Base-by-base conservation (phyloP, 1,284 basidiomycete genomes). In the Pterulicium gracile region DNA sequence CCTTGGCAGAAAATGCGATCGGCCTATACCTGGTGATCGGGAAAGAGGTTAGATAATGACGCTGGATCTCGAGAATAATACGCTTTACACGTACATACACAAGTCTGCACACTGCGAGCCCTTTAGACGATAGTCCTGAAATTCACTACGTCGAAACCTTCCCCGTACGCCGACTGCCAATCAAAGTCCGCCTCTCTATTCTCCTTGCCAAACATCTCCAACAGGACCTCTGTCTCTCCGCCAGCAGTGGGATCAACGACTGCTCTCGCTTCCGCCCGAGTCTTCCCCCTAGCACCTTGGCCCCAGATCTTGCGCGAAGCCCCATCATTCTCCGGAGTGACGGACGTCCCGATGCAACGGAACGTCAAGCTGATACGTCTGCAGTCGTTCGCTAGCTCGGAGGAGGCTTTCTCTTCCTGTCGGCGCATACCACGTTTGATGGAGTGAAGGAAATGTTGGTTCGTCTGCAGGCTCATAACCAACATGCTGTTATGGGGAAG, bases 401-500 rank as follows among this genome's bases (percentile, higher is more conserved):
- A 67, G 0, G 60, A 55, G 1, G 69, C 66, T 59, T 87, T 87
- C 2, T 60, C 55, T 4, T 57, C 50, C 4, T 67, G 48, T 2
- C 72, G 70, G 2, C 84, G 79, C 52, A 81, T 85, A 64, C 86
- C 85, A 44, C 75, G 74, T 49, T 77, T 75, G 50, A 88, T 79
- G 36, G 72, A 73, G 53, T 88, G 84, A 51, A 82, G 62, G 80
- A 82, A 87, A 50, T 67, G 67, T 45, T 64, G 65, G 53, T 88
- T 88, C 46, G 84, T 87, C 47, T 70, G 66, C 3, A 77, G 69
- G 1, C 84, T 83, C 65, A 88, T 67, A 47, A 84, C 74, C 56
- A 88, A 85, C 69, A 87, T 78, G 10, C 81, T 85, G 56, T 84
- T 87, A 54, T 87, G 77, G 1, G 81, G 82, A 0, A 87, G 72